phyloP scores from a whole-genome alignment of 148 eudicot genomes.

The Fallopia convolvulus region DNA sequence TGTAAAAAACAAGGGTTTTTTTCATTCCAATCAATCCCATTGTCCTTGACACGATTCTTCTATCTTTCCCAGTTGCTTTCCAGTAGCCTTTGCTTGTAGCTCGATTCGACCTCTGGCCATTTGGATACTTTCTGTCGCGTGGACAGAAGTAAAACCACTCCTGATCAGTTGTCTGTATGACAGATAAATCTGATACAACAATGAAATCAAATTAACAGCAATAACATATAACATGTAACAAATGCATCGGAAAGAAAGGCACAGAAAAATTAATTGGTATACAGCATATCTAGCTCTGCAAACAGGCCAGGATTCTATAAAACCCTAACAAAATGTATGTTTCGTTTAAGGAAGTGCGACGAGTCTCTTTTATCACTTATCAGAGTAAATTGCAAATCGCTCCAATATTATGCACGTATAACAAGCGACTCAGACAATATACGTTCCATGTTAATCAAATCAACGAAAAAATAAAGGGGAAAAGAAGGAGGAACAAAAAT shows the following conservation, averaged over 20 bases:
- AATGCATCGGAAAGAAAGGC: background rate
- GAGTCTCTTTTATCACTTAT: background rate
- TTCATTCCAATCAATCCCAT: conserved; percentile 67
- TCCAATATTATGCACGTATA: background rate
- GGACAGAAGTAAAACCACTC: conserved; percentile 98
- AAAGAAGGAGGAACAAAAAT: background rate
- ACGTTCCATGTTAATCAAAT: background rate
- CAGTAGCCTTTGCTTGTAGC: conserved; percentile 91
- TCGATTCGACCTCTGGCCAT: conserved; percentile 74
- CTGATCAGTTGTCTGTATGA: conserved; percentile 50
- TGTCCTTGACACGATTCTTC: conserved; percentile 47
- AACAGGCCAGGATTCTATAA: background rate
- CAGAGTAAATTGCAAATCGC: background rate
- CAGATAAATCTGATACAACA: conserved; percentile 48
- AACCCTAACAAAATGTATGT: background rate
- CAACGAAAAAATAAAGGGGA: background rate
- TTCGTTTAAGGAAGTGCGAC: background rate
- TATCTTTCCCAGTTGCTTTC: conserved; percentile 96
- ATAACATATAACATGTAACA: background rate
- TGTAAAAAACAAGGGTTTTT: conserved; percentile 86
- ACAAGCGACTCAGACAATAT: background rate
- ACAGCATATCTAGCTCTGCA: background rate
- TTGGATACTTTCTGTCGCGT: conserved; percentile 82
- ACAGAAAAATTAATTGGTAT: background rate
- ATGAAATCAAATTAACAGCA: background rate